phyloP scores from a whole-genome alignment of 305 asterid species.

The Fraxinus latifolia region DNA sequence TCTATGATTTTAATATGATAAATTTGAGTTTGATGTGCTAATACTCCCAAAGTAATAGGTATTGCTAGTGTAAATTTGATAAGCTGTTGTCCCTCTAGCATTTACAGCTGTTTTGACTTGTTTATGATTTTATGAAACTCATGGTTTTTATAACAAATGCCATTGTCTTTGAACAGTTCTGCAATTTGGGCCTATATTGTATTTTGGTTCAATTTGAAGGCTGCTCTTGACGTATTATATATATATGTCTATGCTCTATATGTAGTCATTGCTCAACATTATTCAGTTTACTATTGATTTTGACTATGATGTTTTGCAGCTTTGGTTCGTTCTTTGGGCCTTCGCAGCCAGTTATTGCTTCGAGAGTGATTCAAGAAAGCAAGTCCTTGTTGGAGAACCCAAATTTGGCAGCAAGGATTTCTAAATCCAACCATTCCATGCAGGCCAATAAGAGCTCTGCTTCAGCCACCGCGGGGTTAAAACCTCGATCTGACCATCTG shows the following conservation, averaged over 20 bases:
- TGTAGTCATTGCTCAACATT: background rate
- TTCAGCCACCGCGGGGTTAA: constrained; percentile 43
- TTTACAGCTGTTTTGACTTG: background rate
- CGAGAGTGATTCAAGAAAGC: constrained; percentile 95
- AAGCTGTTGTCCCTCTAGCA: background rate
- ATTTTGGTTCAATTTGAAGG: background rate
- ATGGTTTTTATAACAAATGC: background rate
- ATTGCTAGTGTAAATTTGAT: background rate
- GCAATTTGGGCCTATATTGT: background rate
- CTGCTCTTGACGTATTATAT: background rate
- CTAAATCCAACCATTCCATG: constrained; percentile 34
- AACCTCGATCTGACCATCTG: constrained; percentile 36
- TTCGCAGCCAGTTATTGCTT: constrained; percentile 86
- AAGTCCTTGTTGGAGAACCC: constrained; percentile 84
- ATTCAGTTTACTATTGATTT: constrained; percentile 7
- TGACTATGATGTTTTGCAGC: constrained; percentile 42
- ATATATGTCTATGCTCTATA: background rate
- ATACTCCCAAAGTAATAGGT: background rate
- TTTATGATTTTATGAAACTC: background rate
- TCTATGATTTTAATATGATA: background rate
- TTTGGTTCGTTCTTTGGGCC: constrained; percentile 97
- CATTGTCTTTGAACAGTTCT: background rate
- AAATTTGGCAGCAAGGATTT: constrained; percentile 56
- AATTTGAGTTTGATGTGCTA: background rate
- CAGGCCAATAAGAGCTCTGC: constrained; percentile 53